Evolutionary conservation across 805 yeast genomes (phyloP).

Genomic region (Kluyveromyces siamensis): DNA sequence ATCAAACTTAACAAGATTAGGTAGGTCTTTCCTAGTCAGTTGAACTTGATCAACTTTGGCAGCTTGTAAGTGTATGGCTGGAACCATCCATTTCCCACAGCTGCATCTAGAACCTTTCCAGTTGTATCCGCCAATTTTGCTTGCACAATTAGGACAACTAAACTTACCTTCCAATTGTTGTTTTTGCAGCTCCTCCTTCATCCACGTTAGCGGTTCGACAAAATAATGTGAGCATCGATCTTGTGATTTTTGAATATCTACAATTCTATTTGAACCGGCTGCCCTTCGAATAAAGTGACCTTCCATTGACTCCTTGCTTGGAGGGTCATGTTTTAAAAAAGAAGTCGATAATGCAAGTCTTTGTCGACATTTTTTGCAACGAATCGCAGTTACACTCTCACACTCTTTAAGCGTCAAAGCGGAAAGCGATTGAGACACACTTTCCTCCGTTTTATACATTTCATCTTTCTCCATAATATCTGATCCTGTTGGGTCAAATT

Average conservation of each 20-base stretch:
- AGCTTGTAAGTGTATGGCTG: conserved; percentile 74
- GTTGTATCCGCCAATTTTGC: conserved; percentile 83
- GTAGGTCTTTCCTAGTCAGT: conserved; percentile 10
- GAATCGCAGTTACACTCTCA: conserved; percentile 31
- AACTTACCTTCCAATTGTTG: conserved; percentile 84
- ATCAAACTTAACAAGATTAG: conserved; percentile 19
- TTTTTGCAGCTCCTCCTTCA: conserved; percentile 66
- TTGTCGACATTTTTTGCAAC: conserved; percentile 80
- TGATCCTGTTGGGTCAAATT: conserved; percentile 35
- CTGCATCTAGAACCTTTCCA: conserved; percentile 95
- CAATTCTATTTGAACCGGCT: conserved; percentile 49
- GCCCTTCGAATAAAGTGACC: conserved; percentile 57
- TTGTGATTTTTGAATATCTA: conserved; percentile 49
- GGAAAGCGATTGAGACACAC: conserved; percentile 17
- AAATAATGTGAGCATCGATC: conserved; percentile 73
- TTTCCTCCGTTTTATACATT: conserved; percentile 24
- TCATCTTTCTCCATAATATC: conserved; percentile 23
- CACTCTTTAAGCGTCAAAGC: conserved; percentile 21
- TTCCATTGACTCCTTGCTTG: conserved; percentile 56
- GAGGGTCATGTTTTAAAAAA: conserved; percentile 57
- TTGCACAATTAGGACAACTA: conserved; percentile 70
- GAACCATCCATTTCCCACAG: conserved; percentile 94
- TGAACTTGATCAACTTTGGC: conserved; percentile 69
- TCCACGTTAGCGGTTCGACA: conserved; percentile 87
- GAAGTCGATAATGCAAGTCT: conserved; percentile 54